Base-by-base conservation (phyloP, 768 basidiomycete species). In the Dacryopinax primogenitus region DNA sequence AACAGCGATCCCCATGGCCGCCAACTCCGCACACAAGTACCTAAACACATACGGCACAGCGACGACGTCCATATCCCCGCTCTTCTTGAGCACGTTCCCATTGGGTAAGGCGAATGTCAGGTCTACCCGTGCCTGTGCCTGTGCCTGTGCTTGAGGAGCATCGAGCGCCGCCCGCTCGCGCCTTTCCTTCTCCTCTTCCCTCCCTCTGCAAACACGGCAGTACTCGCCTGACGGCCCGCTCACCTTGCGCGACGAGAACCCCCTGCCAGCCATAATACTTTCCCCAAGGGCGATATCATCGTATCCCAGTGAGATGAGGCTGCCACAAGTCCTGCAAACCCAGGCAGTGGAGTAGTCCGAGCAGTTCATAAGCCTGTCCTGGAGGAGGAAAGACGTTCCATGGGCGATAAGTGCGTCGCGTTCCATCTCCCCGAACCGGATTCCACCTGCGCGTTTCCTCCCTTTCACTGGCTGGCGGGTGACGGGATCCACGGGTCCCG, bases 361-460 rank as follows among this genome's bases (percentile, higher is more conserved):
- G 74, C 96, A 99, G 77, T 99, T 99, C 96, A 99, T 98, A 73
- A 99, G 78, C 65, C 96, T 83, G 77, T 99, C 96, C 79, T 99
- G 96, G 26, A 99, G 84, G 39, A 99, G 81, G 86, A 96, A 99
- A 1, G 94, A 93, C 15, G 96, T 96, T 47, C 96, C 96, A 75
- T 99, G 96, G 1, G 96, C 96, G 70, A 99, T 94, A 63, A 99
- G 83, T 12, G 96, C 96, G 73, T 99, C 96, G 63, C 96, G 89
- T 76, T 99, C 96, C 96, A 99, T 99, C 79, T 99, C 96, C 71
- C 96, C 96, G 74, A 99, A 98, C 64, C 96, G 93, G 72, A 99
- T 99, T 72, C 96, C 96, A 71, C 96, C 96, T 45, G 90, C 92
- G 64, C 93, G 89, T 83, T 97, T 98, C 67, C 96, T 89, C 65